Percentiles rank a stretch among this genome's conserved stretches.
These are phyloP conservation scores for Dryadomyces quercus-mongolicae DNA, from an alignment of 2,329 filamentous ascomycete species.

Conservation along the genomic window DNA sequence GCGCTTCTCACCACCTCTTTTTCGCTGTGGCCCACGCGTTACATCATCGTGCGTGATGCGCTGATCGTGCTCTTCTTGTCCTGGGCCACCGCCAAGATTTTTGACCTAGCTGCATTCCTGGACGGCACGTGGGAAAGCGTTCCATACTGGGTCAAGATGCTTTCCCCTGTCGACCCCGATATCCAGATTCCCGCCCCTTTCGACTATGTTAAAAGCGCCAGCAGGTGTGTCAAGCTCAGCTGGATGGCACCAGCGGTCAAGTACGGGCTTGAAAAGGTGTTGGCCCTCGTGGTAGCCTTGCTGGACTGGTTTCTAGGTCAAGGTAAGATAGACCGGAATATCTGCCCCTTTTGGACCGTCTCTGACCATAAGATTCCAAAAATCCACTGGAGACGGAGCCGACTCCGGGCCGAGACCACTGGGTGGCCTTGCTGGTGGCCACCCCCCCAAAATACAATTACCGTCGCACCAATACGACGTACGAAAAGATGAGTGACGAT, in stretches of 20 bases:
- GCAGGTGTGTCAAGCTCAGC: background rate
- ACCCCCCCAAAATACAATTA: background rate
- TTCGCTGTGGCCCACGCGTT: background rate
- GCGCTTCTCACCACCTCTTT: background rate
- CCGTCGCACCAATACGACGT: background rate
- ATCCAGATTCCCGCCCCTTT: background rate
- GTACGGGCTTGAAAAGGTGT: background rate
- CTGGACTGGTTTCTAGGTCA: slow-evolving; percentile 1
- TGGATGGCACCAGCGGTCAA: background rate
- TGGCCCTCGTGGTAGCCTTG: background rate
- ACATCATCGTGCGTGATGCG: background rate
- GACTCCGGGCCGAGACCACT: background rate
- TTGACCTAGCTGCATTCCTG: background rate
- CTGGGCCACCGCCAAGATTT: background rate
- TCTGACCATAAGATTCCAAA: background rate
- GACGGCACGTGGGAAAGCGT: background rate
- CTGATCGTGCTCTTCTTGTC: background rate
- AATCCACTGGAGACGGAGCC: background rate
- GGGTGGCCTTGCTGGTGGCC: background rate
- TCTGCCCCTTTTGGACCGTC: background rate
- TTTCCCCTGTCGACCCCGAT: background rate
- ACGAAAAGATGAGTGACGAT: background rate
- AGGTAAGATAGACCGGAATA: too few relatives aligned
- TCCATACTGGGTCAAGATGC: slow-evolving; percentile 1
- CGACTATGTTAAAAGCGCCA: background rate